phyloP scores from a whole-genome alignment of 345 rosid genomes.

The Pelargonium nanum region DNA sequence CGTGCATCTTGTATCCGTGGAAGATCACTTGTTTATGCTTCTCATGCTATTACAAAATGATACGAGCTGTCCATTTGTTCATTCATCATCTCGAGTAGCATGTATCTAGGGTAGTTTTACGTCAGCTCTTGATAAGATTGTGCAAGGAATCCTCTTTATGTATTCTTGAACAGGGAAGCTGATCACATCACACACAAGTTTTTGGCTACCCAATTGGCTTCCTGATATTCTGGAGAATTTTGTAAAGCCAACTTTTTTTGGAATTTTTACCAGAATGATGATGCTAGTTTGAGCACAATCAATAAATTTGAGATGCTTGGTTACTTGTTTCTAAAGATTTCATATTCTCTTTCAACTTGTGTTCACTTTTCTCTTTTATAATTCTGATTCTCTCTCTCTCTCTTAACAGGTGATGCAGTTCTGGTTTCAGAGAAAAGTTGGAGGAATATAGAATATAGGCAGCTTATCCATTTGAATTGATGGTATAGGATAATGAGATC shows the following conservation, averaged over 20 bases:
- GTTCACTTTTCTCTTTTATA: background rate
- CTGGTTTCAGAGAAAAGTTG: too few relatives aligned
- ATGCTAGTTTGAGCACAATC: too few relatives aligned
- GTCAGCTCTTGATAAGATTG: too few relatives aligned
- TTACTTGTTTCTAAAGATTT: background rate
- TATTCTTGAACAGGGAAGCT: background rate
- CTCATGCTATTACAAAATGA: background rate
- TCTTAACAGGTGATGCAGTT: too few relatives aligned
- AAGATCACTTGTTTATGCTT: background rate
- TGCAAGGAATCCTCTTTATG: background rate
- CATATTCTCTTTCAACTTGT: background rate
- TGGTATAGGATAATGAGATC: too few relatives aligned
- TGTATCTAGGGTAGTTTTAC: too few relatives aligned
- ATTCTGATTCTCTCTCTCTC: background rate
- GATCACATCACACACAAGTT: background rate
- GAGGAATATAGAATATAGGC: too few relatives aligned
- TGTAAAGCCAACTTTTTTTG: background rate
- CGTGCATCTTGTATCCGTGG: background rate
- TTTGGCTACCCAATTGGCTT: background rate
- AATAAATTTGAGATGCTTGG: background rate
- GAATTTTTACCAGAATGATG: too few relatives aligned
- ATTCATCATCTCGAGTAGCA: background rate
- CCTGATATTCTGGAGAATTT: background rate
- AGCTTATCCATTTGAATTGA: too few relatives aligned
- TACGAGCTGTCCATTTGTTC: too few relatives aligned